Evolutionary conservation across 2,329 filamentous ascomycete genomes (phyloP), one percentile per base, ranked within the genome.

Genomic region (Fusarium verticillioides): DNA sequence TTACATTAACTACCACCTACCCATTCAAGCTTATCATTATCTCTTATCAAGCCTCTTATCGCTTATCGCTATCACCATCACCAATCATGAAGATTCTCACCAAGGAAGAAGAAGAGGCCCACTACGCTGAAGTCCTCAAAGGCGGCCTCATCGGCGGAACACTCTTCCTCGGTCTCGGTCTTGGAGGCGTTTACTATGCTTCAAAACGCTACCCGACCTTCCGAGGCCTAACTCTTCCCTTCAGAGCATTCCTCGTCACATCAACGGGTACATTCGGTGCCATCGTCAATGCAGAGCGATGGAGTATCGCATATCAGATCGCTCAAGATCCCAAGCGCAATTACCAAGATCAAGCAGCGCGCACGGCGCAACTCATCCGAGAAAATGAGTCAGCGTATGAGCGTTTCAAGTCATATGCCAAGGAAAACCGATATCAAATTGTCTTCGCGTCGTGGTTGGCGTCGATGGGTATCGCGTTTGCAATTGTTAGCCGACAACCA

Each of bases 21-120:
- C 15, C 16, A n/a, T 4, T 19, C 19, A 19, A 34, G 44, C 36
- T 61, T 47, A 68, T 67, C 39, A n/a, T 49, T 57, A 54, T 61
- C 28, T 12, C 37, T 21, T 21, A 21, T 39, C 37, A 12, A 12
- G 10, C 18, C 19, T 2, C 26, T 57, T 47, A 52, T 59, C 56
- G 3, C 37, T 61, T 61, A 61, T 61, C 59, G 11, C 6, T 19
- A 42, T 40, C 58, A 19, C 68, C 54, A 64, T 72, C 70, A n/a
- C 34, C 78, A 83, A 87, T 62, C 73, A 99, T 98, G 96, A 98
- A 98, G 92, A 87, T 98, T 81, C 89, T 98, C 82, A 97, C 93
- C 78, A 94, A 96, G 82, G 94, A 98, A 89, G 94, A 98, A 86
- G 95, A 98, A 85, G 82, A 87, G 69, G 93, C 89, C 60, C 95